These are phyloP conservation scores for Monocercomonoides exilis DNA, from an alignment of 78 protist genomes.

Conservation along the genomic window DNA sequence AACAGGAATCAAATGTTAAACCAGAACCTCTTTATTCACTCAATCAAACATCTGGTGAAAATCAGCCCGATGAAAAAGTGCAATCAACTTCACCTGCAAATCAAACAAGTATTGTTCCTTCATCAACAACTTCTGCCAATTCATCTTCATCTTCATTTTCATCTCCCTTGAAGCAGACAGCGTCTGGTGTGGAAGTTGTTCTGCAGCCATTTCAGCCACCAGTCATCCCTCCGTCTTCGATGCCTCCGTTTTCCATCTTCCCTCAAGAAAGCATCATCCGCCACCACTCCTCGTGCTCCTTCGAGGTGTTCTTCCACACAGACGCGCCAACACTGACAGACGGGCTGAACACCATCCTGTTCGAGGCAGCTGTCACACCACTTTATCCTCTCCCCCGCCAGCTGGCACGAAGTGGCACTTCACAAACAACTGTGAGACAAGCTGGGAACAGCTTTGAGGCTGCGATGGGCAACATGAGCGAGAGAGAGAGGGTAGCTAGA, in stretches of 20 bases:
- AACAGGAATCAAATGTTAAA: no score
- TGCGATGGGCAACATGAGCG: neutral
- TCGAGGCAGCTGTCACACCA: neutral
- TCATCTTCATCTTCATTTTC: no score
- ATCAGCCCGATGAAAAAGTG: no score
- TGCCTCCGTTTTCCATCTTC: neutral
- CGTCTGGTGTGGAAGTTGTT: no score
- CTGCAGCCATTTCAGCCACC: no score
- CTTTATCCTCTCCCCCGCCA: neutral
- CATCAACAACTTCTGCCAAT: no score
- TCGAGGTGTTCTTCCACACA: neutral
- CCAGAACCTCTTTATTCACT: no score
- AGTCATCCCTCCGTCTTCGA: neutral
- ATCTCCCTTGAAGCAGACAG: no score
- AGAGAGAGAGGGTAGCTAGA: neutral
- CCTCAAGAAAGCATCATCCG: neutral
- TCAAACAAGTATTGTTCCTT: no score
- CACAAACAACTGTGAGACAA: neutral
- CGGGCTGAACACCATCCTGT: neutral
- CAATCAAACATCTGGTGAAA: no score
- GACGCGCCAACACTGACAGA: neutral
- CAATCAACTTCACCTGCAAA: no score
- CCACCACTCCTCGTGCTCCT: neutral
- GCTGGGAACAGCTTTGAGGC: neutral
- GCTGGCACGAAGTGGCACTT: no score